Evolutionary conservation across 2,329 filamentous ascomycete species (phyloP).

Genomic region (Fusarium gaditjirri): DNA sequence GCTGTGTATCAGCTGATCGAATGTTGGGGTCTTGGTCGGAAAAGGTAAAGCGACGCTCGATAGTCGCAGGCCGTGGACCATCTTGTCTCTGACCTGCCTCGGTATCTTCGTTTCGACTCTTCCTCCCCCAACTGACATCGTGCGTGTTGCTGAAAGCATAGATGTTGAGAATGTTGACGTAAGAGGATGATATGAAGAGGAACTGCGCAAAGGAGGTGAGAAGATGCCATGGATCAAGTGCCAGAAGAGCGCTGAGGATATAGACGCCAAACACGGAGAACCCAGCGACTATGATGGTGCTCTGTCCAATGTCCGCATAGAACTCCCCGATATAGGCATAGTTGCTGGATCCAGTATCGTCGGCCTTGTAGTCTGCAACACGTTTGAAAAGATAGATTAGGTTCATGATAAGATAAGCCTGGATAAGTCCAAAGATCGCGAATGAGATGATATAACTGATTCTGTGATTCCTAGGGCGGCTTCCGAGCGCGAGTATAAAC

Average conservation of each 20-base stretch:
- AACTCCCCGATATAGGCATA: constrained; percentile 11
- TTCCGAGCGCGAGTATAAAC: constrained; percentile 21
- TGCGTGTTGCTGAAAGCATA: constrained; percentile 12
- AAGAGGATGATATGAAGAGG: background rate
- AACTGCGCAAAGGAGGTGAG: constrained; percentile 1
- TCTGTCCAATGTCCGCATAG: background rate
- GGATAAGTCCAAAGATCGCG: constrained; percentile 7
- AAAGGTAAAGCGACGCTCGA: background rate
- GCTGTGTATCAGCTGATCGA: background rate
- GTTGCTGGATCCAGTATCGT: background rate
- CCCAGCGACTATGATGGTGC: background rate
- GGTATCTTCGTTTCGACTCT: background rate
- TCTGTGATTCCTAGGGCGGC: background rate
- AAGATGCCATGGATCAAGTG: background rate
- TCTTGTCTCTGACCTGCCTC: background rate
- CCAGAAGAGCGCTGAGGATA: background rate
- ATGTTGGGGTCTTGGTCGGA: background rate
- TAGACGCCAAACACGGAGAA: constrained; percentile 1
- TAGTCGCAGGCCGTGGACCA: background rate
- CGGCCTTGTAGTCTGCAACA: background rate
- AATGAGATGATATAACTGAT: constrained; percentile 17
- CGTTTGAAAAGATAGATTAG: background rate
- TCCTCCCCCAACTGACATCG: constrained; percentile 8
- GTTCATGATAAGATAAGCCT: constrained; percentile 11
- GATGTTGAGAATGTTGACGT: constrained; percentile 10